Evolutionary conservation across 495 filamentous ascomycete species (phyloP).

Genomic region (Xanthoparmelia taractica): DNA sequence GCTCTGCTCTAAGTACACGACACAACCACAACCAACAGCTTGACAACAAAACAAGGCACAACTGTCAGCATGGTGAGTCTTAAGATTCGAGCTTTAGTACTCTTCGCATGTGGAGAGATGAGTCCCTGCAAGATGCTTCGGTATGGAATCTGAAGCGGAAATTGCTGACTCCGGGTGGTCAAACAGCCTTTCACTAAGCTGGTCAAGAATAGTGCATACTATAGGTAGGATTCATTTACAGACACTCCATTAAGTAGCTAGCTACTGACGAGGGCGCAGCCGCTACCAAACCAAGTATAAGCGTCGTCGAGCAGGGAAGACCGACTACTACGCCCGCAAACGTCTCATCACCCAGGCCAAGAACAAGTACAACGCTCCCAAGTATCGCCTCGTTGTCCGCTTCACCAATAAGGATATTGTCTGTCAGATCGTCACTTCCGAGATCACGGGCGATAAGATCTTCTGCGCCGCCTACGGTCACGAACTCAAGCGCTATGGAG

Average conservation of each 20-base stretch:
- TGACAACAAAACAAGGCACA: slow-evolving; percentile 6
- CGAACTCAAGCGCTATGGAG: slow-evolving; percentile 94
- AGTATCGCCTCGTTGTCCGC: slow-evolving; percentile 98
- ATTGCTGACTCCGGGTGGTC: slow-evolving; percentile 86
- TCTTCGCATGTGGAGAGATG: slow-evolving; percentile 23
- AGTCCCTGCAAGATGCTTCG: slow-evolving; percentile 98
- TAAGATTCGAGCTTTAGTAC: background rate
- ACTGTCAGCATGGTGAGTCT: slow-evolving; percentile 21
- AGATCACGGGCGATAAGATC: slow-evolving; percentile 97
- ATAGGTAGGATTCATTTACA: slow-evolving; percentile 58
- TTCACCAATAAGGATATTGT: slow-evolving; percentile 99
- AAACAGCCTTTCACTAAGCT: slow-evolving; percentile 85
- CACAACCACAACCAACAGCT: slow-evolving; percentile 1
- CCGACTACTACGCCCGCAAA: slow-evolving; percentile 99
- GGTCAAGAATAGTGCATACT: slow-evolving; percentile 96
- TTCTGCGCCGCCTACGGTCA: slow-evolving; percentile 88
- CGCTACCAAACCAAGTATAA: slow-evolving; percentile 99
- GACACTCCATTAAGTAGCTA: background rate
- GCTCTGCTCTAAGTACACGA: background rate
- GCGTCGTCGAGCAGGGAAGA: slow-evolving; percentile 93
- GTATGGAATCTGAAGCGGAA: slow-evolving; percentile 85
- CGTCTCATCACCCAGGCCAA: slow-evolving; percentile 99
- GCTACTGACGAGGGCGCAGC: slow-evolving; percentile 40
- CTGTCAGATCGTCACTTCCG: slow-evolving; percentile 91
- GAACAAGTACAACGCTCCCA: slow-evolving; percentile 99